Base-by-base conservation (phyloP, 2,329 filamentous ascomycete species). In the Neurospora sp. region DNA sequence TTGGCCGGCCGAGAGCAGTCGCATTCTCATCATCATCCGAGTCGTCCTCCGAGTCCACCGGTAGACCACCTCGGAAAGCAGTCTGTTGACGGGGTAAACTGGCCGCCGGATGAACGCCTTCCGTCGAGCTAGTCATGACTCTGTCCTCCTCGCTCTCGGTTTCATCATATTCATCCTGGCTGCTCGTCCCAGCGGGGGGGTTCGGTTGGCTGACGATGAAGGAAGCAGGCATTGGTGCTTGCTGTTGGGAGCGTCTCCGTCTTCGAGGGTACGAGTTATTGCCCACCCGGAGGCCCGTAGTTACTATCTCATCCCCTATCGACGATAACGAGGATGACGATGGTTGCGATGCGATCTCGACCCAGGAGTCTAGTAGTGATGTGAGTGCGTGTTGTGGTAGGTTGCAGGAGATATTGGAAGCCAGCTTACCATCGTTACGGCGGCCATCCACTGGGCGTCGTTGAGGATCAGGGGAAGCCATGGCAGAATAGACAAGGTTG, bases 91-190 rank as follows among this genome's bases (percentile, higher is more conserved):
- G 77, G 71, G 71, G 76, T 42, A 76, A 73, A 72, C 66, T 78
- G 68, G 68, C 77, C 69, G 69, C 77, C 66, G 72, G 77, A 58
- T 73, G 75, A 38, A 84, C 76, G 70, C 87, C 84, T 75, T 90
- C 88, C 66, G 83, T 84, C 15, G 88, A 90, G 74, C 86, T 89
- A 1, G 85, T 84, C 77, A 90, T 79, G 11, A 87, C 75, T 15
- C 86, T 87, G 76, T 97, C 94, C 58, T 93, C 93, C 73, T 97
- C 94, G 80, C 87, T 97, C 79, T 97, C 93, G 72, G 91, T 96
- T 82, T 97, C 93, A 40, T 97, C 93, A 76, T 96, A 97, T 81
- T 97, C 94, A 75, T 97, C 94, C 78, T 97, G 93, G 76, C 94
- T 97, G 80, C 93, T 96, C 39, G 84, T 82, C 66, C 81, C 82